Base-by-base conservation (phyloP, 805 yeast species). In the Metschnikowia kunwiensis region DNA sequence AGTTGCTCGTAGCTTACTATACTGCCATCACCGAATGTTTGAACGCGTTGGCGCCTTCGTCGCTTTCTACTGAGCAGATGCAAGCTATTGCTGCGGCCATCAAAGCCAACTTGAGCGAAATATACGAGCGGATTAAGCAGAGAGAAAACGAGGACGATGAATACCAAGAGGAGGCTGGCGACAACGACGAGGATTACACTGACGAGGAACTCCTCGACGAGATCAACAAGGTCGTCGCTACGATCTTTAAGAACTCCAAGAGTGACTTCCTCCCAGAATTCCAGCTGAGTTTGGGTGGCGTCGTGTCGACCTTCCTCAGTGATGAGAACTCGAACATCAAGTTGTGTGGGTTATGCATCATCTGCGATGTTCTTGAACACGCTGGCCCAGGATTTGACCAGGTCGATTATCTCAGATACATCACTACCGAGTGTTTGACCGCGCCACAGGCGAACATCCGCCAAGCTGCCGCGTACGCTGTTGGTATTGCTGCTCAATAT, bases 171-270 rank as follows among this genome's bases (percentile, higher is more conserved):
- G 96, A 86, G 29, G 68, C 80, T 5, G 95, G 83, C 40, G 85
- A 78, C 37, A 88, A 82, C 38, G 97, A 89, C 38, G 87, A 80
- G 40, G 95, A 84, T 51, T 77, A 72, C 49, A 81, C 93, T 1
- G 97, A 93, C 58, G 97, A 88, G 55, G 96, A 89, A 54, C 66
- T 93, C 30, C 63, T 88, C 34, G 94, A 87, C 51, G 95, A 91
- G 55, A 78, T 88, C 45, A 85, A 83, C 57, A 84, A 82, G 55
- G 80, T 83, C 1, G 60, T 93, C 24, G 72, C 82, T 6, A 71
- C 82, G 0, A 69, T 87, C 12, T 83, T 91, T 72, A 82, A 77
- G 57, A 72, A 75, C 27, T 67, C 76, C 15, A 74, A 76, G 46
- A 60, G 69, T 5, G 66, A 66, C 38, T 86, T 84, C 58, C 56